Conservation (phyloP, 2,329 filamentous ascomycete genomes). For the Trichoderma sp. region DNA sequence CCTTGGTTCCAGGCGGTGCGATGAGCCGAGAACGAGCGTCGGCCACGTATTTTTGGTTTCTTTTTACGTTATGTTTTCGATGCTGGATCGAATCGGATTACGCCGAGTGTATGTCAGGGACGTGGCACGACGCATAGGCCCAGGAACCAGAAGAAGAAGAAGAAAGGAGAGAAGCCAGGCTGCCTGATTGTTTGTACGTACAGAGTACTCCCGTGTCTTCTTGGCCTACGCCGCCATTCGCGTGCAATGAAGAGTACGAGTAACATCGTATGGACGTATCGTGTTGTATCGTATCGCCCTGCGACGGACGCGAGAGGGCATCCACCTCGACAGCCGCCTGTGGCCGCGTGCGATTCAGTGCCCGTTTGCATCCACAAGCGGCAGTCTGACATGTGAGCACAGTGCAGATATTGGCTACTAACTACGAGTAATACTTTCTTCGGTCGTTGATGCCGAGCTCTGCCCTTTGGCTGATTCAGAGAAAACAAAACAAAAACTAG, state of each 20-base stretch:
- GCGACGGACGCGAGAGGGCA: neutral
- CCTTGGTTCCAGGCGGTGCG: neutral
- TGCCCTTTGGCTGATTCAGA: neutral
- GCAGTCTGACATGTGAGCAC: conserved; percentile 19
- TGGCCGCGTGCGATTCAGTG: neutral
- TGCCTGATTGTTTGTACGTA: conserved; percentile 12
- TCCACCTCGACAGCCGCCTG: neutral
- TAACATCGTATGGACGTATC: neutral
- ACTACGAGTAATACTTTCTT: neutral
- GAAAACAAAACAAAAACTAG: neutral
- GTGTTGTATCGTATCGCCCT: neutral
- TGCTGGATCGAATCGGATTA: conserved; percentile 15
- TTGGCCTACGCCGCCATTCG: neutral
- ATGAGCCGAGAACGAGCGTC: conserved; percentile 7
- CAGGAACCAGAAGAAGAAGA: neutral
- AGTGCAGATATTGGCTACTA: neutral
- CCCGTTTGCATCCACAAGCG: conserved; percentile 12
- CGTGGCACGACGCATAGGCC: conserved; percentile 1
- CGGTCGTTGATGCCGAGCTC: neutral
- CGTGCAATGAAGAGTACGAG: neutral
- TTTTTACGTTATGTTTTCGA: conserved; percentile 14
- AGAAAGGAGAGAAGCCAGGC: neutral
- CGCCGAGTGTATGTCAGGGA: conserved; percentile 7
- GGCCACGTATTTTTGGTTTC: conserved; percentile 8
- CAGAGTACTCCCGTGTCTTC: neutral